Percentiles rank a stretch among this genome's conserved stretches.
phyloP scores from a whole-genome alignment of 176 grass and related monocot species.

The Musa itinerans region DNA sequence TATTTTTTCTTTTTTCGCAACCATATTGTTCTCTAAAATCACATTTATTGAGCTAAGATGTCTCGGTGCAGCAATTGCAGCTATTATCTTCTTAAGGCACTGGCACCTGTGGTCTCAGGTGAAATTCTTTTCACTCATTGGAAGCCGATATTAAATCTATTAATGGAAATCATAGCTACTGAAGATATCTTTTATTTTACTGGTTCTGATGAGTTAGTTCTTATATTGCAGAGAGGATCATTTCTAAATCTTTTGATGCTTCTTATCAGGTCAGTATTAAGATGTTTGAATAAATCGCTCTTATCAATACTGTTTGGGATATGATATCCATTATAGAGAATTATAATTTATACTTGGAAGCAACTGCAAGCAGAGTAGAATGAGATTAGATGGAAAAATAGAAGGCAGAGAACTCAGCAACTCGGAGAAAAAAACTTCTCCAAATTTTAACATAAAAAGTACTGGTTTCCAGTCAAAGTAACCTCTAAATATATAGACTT shows the following conservation, averaged over 20 bases:
- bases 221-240: conserved; percentile 27
- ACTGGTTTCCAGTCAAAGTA: too few relatives aligned
- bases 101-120: conserved; percentile 34
- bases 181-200: not conserved
- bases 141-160: too few relatives aligned
- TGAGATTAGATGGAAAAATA: too few relatives aligned
- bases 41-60: conserved; percentile 13
- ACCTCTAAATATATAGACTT: too few relatives aligned
- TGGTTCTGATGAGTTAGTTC: not conserved
- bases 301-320: not conserved
- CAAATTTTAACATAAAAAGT: too few relatives aligned
- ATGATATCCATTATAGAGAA: not conserved
- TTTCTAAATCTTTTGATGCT: conserved; percentile 42
- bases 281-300: not conserved
- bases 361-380: too few relatives aligned
- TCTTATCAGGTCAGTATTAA: conserved; percentile 40
- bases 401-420: too few relatives aligned
- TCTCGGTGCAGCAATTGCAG: conserved; percentile 50
- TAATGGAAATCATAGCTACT: too few relatives aligned
- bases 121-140: not conserved
- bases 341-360: too few relatives aligned
- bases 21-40: not conserved
- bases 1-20: not conserved
- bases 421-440: too few relatives aligned
- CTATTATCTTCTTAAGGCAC: conserved; percentile 43